Base-by-base conservation (phyloP, 306 rosid species). In the Prinsepia uniflora region DNA sequence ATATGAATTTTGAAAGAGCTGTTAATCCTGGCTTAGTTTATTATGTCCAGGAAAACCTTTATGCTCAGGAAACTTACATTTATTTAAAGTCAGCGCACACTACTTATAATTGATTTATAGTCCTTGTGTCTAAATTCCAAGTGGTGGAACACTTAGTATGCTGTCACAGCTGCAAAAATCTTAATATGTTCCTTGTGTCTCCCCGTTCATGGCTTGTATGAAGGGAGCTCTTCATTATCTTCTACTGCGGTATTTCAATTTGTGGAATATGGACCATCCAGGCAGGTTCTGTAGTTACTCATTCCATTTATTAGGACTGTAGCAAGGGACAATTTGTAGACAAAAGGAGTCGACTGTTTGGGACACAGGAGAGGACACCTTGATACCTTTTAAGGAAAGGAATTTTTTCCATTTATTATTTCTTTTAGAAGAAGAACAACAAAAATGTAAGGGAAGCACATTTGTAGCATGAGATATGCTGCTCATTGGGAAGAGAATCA, bases 391-490 rank as follows among this genome's bases (percentile, higher is more conserved):
- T 20, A 69, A 69, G 43, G 64, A 54, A 42, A 19, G 20, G 15
- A 24, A 66, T 46, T 54, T 20, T 53, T 11, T 53, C 40, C n/a
- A 19, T 42, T 6, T 69, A 6, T 54, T 8, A 0, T 18, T 54
- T 58, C 40, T 41, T 68, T 69, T 69, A 69, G 73, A 54, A 44
- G 22, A 6, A 20, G 6, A 69, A 59, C 73, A 42, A 52, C 53
- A 46, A 19, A 34, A 41, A 42, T 54, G 42, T 69, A 8, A 69
- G 73, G 42, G 20, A 42, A 54, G 52, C 12, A 10, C 41, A 69
- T 46, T 42, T 53, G 20, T 69, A 53, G 43, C 43, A 14, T 55
- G 73, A 41, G 53, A 40, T 69, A 69, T 69, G 73, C 73, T 54
- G 64, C 55, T 42, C 73, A 20, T 55, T 69, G 63, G 6, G 73